Base-by-base conservation (phyloP, 257 asterid species). In the Rubia yunnanensis region DNA sequence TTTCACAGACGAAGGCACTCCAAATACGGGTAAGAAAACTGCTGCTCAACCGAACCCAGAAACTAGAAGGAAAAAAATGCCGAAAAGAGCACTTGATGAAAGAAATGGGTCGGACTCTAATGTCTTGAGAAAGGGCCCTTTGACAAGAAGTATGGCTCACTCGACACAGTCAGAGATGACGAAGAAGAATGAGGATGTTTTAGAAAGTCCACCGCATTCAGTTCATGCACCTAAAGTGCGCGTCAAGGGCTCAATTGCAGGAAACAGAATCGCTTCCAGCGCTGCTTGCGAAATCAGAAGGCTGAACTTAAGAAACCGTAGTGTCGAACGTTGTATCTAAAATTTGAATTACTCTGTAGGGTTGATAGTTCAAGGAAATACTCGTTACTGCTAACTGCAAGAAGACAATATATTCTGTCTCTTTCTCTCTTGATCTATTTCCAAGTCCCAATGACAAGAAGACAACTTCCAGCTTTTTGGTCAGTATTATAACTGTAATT, bases 81-180 rank as follows among this genome's bases (percentile, higher is more conserved):
- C 41, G 31, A 63, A 64, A 10, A 44, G 35, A 57, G 58, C 54
- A 49, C n/a, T 7, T 9, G 58, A 52, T 7, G 23, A 5, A 58
- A 49, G 65, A 4, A 9, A 3, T 17, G 31, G 36, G 22, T 14
- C 26, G n/a, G 63, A 48, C 41, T 48, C 44, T 22, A 31, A 63
- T 24, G 41, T 28, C 49, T 26, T 7, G 15, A 70, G 67, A 35
- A 72, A 66, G 24, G 68, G 77, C 35, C 77, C 77, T 70, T 61
- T 73, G 44, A 80, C 86, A 35, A 74, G 87, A 75, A 77, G 86
- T 52, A 78, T 66, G 69, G 65, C 78, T 60, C 78, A 72, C 36
- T 17, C 1, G 41, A 55, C 44, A 5, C 28, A 20, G 10, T 27
- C 28, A 57, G 52, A 44, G 20, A 23, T 60, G 26, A 41, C n/a